phyloP scores from a whole-genome alignment of 331 rosid genomes.

The Erythrophleum ivorense region DNA sequence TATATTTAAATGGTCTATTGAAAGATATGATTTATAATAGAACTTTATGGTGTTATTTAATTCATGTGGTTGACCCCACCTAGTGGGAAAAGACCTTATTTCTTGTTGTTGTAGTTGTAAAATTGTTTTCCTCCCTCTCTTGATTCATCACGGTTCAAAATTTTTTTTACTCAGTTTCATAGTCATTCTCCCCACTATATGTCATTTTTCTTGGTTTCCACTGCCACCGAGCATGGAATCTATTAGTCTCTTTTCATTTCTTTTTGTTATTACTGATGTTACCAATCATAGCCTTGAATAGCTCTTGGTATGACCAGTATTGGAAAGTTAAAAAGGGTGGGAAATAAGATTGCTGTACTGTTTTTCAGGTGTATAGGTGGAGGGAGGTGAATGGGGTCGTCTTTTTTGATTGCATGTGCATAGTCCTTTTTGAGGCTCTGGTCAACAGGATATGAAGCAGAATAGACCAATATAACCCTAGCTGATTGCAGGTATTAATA shows the following conservation, averaged over 20 bases:
- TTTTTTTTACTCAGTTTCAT: not conserved
- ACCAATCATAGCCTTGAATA: conserved; percentile 6
- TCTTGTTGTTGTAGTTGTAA: too few species aligned
- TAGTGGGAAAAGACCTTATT: too few species aligned
- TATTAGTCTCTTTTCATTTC: not conserved
- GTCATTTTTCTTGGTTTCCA: not conserved
- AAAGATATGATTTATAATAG: too few species aligned
- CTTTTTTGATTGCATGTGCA: conserved; percentile 47
- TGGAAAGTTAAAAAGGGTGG: not conserved
- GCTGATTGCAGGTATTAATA: conserved; percentile 36
- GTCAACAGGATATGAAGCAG: conserved; percentile 37
- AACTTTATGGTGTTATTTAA: too few species aligned
- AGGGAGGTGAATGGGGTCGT: conserved; percentile 31
- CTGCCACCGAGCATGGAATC: not conserved
- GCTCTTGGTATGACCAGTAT: conserved; percentile 11
- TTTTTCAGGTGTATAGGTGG: conserved; percentile 41
- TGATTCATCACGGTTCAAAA: not conserved
- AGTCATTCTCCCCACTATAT: not conserved
- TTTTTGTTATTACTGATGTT: not conserved
- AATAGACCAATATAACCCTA: conserved; percentile 29
- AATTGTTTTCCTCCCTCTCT: not conserved
- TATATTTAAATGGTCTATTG: too few species aligned
- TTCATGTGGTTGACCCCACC: too few species aligned
- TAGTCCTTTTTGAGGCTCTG: conserved; percentile 44
- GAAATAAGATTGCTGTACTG: conserved; percentile 15